Base-by-base conservation (phyloP, 2,329 filamentous ascomycete genomes). In the Hypoxylon sp. region DNA sequence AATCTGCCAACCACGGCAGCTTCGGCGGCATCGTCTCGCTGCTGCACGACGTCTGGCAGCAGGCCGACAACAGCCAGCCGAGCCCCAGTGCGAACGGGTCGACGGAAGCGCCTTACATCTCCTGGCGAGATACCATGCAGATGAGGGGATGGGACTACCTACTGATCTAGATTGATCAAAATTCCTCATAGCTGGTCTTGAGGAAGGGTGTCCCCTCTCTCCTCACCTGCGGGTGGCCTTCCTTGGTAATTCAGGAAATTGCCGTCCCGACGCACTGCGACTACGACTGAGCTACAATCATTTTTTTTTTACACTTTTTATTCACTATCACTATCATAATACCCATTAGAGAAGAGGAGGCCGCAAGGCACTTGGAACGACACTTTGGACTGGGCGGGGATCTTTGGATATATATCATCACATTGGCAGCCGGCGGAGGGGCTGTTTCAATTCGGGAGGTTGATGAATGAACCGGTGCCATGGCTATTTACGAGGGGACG, bases 121-220 rank as follows among this genome's bases (percentile, higher is more conserved):
- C 94, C 88, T 98, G 94, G 94, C 86, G 94, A 81, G 92, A 97
- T 80, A 87, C 94, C 76, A 97, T 97, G 93, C 88, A 87, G 80
- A 87, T 90, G 81, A 95, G 94, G 82, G 88, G 88, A 71, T 97
- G 93, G 94, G 92, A 97, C 77, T 95, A 93, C 81, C 84, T 97
- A 78, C 87, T 97, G 78, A 94, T 97, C 80, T 97, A 81, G 81
- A 65, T 60, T 49, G 54, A 59, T 59, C 63, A 56, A 55, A 52
- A 55, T 69, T 56, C 68, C 70, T 70, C 62, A 76, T 63, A 76
- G 78, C 79, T 71, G 78, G 78, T 72, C 76, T 79, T 75, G 74
- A 73, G 71, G 72, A 74, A 41, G 72, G 71, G 48, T 56, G 43
- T 22, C 48, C 43, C 61, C 43, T 41, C 43, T 41, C 64, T 62